Percentiles rank a stretch among this genome's conserved stretches.
Evolutionary conservation across 75 land plant species (phyloP).

Genomic region (Chamaecyparis obtusa): DNA sequence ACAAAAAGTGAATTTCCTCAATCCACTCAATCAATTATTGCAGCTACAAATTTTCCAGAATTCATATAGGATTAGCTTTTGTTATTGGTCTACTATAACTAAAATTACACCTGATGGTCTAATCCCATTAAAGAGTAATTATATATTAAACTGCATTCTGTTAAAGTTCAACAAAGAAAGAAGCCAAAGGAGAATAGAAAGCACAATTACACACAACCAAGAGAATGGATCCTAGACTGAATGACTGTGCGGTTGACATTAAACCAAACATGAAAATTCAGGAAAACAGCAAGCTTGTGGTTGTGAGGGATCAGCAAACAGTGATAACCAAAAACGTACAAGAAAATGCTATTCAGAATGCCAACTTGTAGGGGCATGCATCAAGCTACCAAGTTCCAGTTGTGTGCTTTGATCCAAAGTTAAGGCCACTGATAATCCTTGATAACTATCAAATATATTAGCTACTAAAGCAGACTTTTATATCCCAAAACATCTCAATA

Average conservation of each 20-base stretch:
- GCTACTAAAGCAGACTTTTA: background rate
- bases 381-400: background rate
- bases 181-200: background rate
- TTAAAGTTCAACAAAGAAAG: background rate
- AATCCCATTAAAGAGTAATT: background rate
- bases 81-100: background rate
- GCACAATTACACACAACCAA: background rate
- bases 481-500: background rate
- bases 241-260: background rate
- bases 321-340: background rate
- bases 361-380: background rate
- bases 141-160: background rate
- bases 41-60: background rate
- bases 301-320: background rate
- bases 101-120: background rate
- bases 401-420: background rate
- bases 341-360: background rate
- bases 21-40: background rate
- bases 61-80: background rate
- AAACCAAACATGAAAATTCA: background rate
- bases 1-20: background rate
- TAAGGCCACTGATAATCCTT: background rate
- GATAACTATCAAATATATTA: background rate
- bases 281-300: background rate
- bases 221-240: background rate